Evolutionary conservation across 768 basidiomycete genomes (phyloP), one percentile per base, ranked within the genome.

Genomic region (Leccinellum luteum): DNA sequence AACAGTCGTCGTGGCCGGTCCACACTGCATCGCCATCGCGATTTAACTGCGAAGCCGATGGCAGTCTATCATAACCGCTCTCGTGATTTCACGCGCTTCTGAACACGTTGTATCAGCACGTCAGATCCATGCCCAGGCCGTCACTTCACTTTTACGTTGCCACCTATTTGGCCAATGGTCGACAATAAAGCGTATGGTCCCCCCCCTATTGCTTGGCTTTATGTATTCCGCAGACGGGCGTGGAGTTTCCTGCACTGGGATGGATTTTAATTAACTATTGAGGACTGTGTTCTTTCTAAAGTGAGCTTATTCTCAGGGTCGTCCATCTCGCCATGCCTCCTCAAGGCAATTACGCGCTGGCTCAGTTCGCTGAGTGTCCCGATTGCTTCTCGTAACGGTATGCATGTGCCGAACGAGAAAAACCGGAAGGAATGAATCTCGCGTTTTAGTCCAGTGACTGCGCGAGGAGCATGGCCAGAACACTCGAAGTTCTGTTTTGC

Each of bases 311-410:
- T 27, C 52, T 63, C 66, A 73, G 72, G 70, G 70, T 71, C 66
- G 58, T 34, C 47, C 59, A 57, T 59, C 30, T 73, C 60, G 63
- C 65, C 64, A 68, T 62, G 63, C 61, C 34, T 59, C 70, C 70
- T 68, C 72, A 64, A 73, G 70, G 70, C 72, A 66, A 63, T 62
- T 73, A 73, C 64, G 70, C 72, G 68, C 70, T 72, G 70, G 69
- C 34, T 70, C 70, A 67, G 58, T 70, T 72, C 72, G 70, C 72
- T 72, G 72, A 63, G 70, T 73, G 57, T 50, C 61, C 64, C 72
- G 69, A 70, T 66, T 58, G 56, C 66, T 60, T 73, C 61, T 66
- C 70, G 70, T 73, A 69, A 73, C 64, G 27, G 59, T 51, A 61
- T 56, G 64, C 69, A 61, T 71, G 70, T 73, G 62, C 64, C 61